phyloP scores from a whole-genome alignment of 2,329 filamentous ascomycete species.

The Colletotrichum caudatum region DNA sequence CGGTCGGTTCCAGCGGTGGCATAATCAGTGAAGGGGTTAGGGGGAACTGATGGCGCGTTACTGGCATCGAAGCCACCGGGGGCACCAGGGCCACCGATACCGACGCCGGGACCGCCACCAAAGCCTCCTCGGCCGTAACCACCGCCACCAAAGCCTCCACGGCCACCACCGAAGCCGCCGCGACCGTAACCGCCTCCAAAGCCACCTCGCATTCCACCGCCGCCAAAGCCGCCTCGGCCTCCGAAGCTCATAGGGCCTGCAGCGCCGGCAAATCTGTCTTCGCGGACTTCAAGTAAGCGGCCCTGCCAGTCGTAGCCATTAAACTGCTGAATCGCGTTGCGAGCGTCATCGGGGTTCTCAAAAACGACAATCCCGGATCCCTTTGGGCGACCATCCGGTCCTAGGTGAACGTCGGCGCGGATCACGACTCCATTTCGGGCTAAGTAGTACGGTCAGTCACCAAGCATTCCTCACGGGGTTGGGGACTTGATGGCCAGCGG shows the following conservation, averaged over 20 bases:
- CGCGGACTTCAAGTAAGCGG: constrained; percentile 90
- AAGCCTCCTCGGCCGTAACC: constrained; percentile 52
- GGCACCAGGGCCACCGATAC: constrained; percentile 57
- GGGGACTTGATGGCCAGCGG: neutral
- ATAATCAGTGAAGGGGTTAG: constrained; percentile 94
- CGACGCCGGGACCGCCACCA: constrained; percentile 49
- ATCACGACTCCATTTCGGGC: constrained; percentile 81
- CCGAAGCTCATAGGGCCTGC: constrained; percentile 66
- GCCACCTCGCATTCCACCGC: constrained; percentile 66
- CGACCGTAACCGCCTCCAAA: constrained; percentile 66
- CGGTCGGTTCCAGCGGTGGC: constrained; percentile 89
- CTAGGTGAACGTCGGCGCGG: constrained; percentile 93
- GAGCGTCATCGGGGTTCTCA: constrained; percentile 92
- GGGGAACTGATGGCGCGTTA: constrained; percentile 64
- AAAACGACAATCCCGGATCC: constrained; percentile 98
- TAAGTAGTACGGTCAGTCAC: constrained; percentile 41
- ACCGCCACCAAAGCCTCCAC: constrained; percentile 58
- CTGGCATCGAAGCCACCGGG: constrained; percentile 65
- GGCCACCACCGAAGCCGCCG: constrained; percentile 60
- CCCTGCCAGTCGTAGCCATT: constrained; percentile 99
- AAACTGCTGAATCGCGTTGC: constrained; percentile 96
- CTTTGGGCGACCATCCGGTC: constrained; percentile 92
- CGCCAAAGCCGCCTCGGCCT: constrained; percentile 70
- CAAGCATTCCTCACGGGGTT: constrained; percentile 20
- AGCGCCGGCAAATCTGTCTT: constrained; percentile 88